These are phyloP conservation scores for Eucalyptus caleyi DNA, from an alignment of 345 rosid genomes.

Conservation along the genomic window DNA sequence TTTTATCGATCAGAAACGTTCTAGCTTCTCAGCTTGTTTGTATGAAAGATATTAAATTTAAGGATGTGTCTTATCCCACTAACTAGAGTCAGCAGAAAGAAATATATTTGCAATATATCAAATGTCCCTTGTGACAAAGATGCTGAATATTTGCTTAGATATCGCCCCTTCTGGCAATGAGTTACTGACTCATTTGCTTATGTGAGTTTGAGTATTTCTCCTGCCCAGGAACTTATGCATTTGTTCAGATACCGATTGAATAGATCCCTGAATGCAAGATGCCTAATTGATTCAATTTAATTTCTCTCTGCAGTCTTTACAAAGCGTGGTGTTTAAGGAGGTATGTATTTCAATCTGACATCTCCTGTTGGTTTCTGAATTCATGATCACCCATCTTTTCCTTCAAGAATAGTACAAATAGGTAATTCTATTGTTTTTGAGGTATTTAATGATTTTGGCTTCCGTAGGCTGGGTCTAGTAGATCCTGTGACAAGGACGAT, in stretches of 20 bases:
- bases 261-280: background rate
- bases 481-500: constrained; percentile 91
- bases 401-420: background rate
- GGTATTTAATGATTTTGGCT: background rate
- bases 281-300: constrained; percentile 4
- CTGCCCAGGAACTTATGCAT: background rate
- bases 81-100: background rate
- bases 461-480: constrained; percentile 82
- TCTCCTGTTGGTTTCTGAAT: background rate
- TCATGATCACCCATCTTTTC: background rate
- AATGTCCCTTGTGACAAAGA: background rate
- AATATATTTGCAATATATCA: background rate
- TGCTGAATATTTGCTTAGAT: background rate
- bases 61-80: background rate
- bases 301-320: constrained; percentile 72
- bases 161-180: background rate
- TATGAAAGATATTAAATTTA: background rate
- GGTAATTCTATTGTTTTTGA: background rate
- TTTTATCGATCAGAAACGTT: background rate
- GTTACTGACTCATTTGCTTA: background rate
- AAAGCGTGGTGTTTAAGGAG: constrained; percentile 97
- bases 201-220: background rate
- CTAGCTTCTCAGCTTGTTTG: background rate
- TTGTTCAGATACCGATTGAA: background rate
- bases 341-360: constrained; percentile 14